Evolutionary conservation across 2,329 filamentous ascomycete genomes (phyloP).

Genomic region (Xylaria sp.): DNA sequence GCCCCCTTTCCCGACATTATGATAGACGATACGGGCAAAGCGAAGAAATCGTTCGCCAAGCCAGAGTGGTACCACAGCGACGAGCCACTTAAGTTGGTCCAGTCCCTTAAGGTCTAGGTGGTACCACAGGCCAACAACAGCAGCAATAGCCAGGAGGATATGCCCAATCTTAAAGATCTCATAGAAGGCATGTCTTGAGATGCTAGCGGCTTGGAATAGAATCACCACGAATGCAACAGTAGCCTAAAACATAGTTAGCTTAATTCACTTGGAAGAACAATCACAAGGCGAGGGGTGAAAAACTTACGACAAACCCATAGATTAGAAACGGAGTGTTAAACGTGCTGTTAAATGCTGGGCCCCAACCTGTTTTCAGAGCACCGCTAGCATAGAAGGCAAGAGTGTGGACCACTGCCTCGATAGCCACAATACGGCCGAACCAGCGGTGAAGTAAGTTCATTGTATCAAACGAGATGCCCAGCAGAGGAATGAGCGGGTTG

Average conservation of each 20-base stretch:
- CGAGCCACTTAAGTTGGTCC: slow-evolving; percentile 68
- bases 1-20: slow-evolving; percentile 74
- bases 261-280: neutral
- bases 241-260: slow-evolving; percentile 54
- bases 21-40: slow-evolving; percentile 68
- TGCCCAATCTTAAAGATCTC: slow-evolving; percentile 81
- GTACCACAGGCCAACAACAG: slow-evolving; percentile 74
- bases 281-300: neutral
- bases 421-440: slow-evolving; percentile 79
- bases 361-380: slow-evolving; percentile 61
- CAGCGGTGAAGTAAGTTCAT: slow-evolving; percentile 86
- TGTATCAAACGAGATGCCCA: slow-evolving; percentile 82
- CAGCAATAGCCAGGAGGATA: slow-evolving; percentile 69
- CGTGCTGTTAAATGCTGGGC: slow-evolving; percentile 51
- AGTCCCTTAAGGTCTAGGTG: slow-evolving; percentile 68
- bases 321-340: slow-evolving; percentile 61
- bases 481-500: slow-evolving; percentile 78
- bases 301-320: slow-evolving; percentile 72
- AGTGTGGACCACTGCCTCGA: slow-evolving; percentile 75
- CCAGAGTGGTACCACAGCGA: slow-evolving; percentile 75
- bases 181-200: slow-evolving; percentile 81
- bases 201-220: slow-evolving; percentile 74
- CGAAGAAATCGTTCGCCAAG: slow-evolving; percentile 70
- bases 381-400: slow-evolving; percentile 65
- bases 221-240: slow-evolving; percentile 71